These are phyloP conservation scores for Colletotrichum plurivorum DNA, from an alignment of 2,329 filamentous ascomycete genomes.

Conservation along the genomic window DNA sequence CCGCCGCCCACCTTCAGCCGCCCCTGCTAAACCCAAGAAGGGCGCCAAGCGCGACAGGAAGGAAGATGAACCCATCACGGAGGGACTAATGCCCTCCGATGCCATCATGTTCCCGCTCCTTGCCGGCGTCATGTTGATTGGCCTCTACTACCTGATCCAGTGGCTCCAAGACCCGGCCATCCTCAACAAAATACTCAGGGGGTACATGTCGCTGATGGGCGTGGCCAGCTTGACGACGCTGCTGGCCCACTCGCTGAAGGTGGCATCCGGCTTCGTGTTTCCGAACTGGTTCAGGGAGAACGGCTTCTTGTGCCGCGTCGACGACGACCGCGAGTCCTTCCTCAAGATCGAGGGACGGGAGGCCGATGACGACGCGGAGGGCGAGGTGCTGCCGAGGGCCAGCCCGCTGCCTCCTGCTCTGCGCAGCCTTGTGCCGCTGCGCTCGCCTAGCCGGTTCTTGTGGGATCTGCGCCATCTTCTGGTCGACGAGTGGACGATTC, in stretches of 20 bases:
- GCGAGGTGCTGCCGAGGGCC: conserved; percentile 40
- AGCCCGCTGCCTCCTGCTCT: conserved; percentile 51
- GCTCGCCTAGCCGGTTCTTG: conserved; percentile 44
- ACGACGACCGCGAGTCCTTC: conserved; percentile 57
- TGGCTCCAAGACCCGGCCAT: conserved; percentile 86
- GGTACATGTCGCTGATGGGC: conserved; percentile 86
- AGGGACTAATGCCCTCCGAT: conserved; percentile 80
- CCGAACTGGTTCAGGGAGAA: conserved; percentile 76
- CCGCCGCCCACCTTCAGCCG: conserved; percentile 85
- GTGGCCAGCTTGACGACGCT: conserved; percentile 83
- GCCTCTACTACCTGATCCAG: conserved; percentile 90
- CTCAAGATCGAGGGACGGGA: conserved; percentile 35
- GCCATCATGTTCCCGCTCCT: conserved; percentile 88
- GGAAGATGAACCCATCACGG: conserved; percentile 56
- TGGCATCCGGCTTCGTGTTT: conserved; percentile 78
- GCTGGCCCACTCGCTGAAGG: conserved; percentile 78
- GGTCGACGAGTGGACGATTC: conserved; percentile 65
- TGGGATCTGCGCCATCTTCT: conserved; percentile 69
- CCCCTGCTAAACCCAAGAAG: conserved; percentile 64
- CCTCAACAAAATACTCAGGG: conserved; percentile 85
- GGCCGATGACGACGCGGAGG: not conserved
- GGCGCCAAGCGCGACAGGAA: conserved; percentile 53
- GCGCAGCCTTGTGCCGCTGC: conserved; percentile 3
- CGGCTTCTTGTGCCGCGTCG: conserved; percentile 61
- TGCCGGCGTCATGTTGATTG: conserved; percentile 79